Percentiles rank a stretch among this genome's conserved stretches.
Evolutionary conservation across 2,329 filamentous ascomycete species (phyloP).

Genomic region (Biscogniauxia marginata): DNA sequence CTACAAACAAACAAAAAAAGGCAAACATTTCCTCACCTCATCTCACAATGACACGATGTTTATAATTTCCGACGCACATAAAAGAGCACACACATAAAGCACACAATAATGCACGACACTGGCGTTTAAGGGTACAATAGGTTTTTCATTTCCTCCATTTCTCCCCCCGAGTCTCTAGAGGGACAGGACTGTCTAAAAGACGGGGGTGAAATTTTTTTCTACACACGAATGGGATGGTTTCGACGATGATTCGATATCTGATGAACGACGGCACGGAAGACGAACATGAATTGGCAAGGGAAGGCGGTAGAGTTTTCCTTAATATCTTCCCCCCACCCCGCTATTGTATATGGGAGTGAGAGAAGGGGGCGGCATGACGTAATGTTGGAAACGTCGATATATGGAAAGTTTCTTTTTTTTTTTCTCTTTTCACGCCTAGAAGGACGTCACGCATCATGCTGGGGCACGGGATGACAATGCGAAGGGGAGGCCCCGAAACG

Average conservation of each 20-base stretch:
- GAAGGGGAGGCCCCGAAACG: background rate
- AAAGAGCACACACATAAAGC: background rate
- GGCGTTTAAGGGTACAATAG: slow-evolving; percentile 23
- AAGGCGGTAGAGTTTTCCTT: background rate
- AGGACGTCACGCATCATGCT: background rate
- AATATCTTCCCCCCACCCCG: background rate
- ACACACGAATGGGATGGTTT: background rate
- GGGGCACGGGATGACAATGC: background rate
- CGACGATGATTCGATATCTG: background rate
- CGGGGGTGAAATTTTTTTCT: background rate
- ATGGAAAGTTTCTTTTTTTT: background rate
- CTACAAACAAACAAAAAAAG: background rate
- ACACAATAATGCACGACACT: slow-evolving; percentile 20
- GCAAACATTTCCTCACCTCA: background rate
- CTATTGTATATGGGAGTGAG: background rate
- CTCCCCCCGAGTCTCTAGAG: too few relatives aligned
- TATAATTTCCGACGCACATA: background rate
- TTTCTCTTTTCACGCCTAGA: background rate
- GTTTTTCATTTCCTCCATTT: background rate
- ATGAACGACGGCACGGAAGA: background rate
- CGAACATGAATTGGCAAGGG: background rate
- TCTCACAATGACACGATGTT: background rate
- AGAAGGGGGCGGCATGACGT: background rate
- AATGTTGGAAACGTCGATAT: background rate
- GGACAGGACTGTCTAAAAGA: too few relatives aligned